Conservation (phyloP, 352 stramenopile species). For the Phytophthora fragariaefolia region DNA sequence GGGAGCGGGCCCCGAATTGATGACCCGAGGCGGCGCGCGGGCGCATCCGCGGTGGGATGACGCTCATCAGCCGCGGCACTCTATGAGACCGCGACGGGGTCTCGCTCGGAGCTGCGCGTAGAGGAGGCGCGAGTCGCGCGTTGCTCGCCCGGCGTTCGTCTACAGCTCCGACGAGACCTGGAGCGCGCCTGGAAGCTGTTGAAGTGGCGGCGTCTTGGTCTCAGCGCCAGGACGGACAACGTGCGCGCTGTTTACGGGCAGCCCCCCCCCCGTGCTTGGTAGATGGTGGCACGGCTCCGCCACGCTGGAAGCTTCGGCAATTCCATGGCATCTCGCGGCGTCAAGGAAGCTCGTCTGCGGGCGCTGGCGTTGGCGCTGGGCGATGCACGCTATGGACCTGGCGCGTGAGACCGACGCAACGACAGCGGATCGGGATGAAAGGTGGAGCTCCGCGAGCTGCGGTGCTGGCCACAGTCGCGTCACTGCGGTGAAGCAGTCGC, state of each 20-base stretch:
- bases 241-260: background rate
- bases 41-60: constrained; percentile 16
- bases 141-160: no score
- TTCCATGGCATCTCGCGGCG: background rate
- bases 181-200: no score
- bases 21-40: constrained; percentile 21
- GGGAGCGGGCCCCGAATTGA: constrained; percentile 2
- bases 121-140: background rate
- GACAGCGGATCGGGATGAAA: no score
- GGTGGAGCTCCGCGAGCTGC: no score
- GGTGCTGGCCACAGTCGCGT: no score
- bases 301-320: background rate
- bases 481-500: no score
- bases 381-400: no score
- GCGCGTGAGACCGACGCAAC: no score
- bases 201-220: background rate
- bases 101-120: background rate
- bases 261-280: background rate
- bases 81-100: no score
- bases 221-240: background rate
- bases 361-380: background rate
- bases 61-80: no score
- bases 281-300: background rate
- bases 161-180: no score
- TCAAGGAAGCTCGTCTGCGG: background rate